A percentile compares a stretch with the other conserved stretches of the same genome.
These are phyloP conservation scores for Brettanomyces nanus DNA, from an alignment of 805 yeast species.

Conservation along the genomic window DNA sequence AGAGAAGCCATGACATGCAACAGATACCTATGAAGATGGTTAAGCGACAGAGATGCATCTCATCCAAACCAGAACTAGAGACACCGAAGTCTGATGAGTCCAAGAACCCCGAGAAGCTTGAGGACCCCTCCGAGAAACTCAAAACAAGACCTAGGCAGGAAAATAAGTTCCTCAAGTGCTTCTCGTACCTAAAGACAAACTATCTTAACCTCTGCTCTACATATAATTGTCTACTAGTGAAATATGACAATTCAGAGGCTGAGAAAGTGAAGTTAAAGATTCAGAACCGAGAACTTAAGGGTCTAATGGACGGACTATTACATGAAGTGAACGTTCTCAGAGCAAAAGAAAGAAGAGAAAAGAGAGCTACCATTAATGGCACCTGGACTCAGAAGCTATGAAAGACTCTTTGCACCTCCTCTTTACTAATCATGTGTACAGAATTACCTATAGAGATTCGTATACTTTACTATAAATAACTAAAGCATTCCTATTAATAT, in stretches of 20 bases:
- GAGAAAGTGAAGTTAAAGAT: conserved; percentile 15
- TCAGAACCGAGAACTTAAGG: conserved; percentile 20
- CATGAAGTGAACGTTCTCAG: conserved; percentile 15
- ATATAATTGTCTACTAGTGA: conserved; percentile 15
- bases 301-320: conserved; percentile 16
- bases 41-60: no score
- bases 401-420: not conserved
- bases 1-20: no score
- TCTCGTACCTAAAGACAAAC: conserved; percentile 16
- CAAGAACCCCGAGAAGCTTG: no score
- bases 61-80: no score
- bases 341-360: conserved; percentile 9
- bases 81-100: no score
- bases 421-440: not conserved
- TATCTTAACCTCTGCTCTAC: conserved; percentile 17
- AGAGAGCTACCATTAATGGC: conserved; percentile 16
- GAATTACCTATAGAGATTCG: conserved; percentile 2
- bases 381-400: conserved; percentile 1
- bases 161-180: conserved; percentile 15
- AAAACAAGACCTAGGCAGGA: no score
- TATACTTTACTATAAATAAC: not conserved
- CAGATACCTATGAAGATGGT: no score
- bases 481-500: not conserved
- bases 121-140: no score
- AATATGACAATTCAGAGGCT: conserved; percentile 14